Percentiles rank a stretch among this genome's conserved stretches.
Evolutionary conservation across 2,329 filamentous ascomycete species (phyloP).

Genomic region (Verticillium dahliae): DNA sequence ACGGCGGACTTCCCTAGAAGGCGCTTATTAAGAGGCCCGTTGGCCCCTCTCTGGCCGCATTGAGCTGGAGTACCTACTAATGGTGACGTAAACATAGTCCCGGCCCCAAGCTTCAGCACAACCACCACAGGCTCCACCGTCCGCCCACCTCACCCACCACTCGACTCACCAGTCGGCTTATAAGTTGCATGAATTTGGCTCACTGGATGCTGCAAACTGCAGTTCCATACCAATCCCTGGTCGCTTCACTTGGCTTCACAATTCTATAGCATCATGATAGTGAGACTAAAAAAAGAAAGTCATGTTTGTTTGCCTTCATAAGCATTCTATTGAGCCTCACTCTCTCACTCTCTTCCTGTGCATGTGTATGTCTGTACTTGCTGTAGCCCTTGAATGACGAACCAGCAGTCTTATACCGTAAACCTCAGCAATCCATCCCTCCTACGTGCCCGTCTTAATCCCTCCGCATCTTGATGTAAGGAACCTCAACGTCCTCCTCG

Average conservation of each 20-base stretch:
- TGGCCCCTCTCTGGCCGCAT: background rate
- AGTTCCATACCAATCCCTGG: too few species aligned
- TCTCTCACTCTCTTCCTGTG: background rate
- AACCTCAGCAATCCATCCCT: background rate
- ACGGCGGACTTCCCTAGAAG: background rate
- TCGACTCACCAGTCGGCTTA: too few species aligned
- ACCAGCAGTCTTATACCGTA: background rate
- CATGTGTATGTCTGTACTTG: background rate
- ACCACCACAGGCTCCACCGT: too few species aligned
- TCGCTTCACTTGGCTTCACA: too few species aligned
- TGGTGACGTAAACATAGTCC: constrained; percentile 23
- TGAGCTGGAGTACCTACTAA: constrained; percentile 22
- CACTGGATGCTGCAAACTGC: too few species aligned
- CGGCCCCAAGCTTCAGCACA: background rate
- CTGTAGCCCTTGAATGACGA: background rate
- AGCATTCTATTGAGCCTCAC: background rate
- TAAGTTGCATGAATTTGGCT: too few species aligned
- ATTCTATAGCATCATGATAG: too few species aligned
- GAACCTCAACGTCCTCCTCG: constrained; percentile 93
- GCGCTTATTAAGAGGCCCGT: background rate
- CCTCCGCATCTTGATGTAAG: constrained; percentile 88
- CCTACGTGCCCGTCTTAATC: constrained; percentile 16
- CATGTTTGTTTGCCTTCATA: background rate
- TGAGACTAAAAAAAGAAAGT: too few species aligned
- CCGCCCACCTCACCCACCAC: too few species aligned